Evolutionary conservation across 148 eudicot genomes (phyloP).

Genomic region (Selenicereus undatus): DNA sequence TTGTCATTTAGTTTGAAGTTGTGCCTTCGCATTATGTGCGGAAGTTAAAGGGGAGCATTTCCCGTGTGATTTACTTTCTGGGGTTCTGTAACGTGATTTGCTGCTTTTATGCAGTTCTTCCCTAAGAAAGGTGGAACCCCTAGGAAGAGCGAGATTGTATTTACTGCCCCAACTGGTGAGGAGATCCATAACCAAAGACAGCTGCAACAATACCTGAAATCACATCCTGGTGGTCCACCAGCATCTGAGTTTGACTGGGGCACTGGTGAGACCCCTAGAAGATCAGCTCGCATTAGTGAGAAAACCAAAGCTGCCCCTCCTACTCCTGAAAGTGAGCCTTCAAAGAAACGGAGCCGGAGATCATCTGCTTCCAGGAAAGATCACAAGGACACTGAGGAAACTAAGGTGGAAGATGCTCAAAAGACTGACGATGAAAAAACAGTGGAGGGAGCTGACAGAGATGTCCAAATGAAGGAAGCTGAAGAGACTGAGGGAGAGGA

Average conservation of each 20-base stretch:
- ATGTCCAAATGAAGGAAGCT: slow-evolving; percentile 14
- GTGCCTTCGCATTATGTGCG: not conserved
- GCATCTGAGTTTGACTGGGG: slow-evolving; percentile 84
- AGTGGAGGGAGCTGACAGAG: slow-evolving; percentile 19
- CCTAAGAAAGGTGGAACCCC: slow-evolving; percentile 80
- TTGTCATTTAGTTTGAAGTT: not conserved
- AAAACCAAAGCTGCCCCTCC: slow-evolving; percentile 50
- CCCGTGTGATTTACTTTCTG: not conserved
- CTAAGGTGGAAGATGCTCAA: slow-evolving; percentile 31
- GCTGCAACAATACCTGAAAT: slow-evolving; percentile 79
- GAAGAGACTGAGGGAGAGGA: slow-evolving; percentile 16
- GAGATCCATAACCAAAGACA: slow-evolving; percentile 69
- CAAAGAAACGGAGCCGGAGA: slow-evolving; percentile 52
- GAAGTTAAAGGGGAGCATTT: not conserved
- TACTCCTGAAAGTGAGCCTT: slow-evolving; percentile 50
- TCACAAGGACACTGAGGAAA: slow-evolving; percentile 32
- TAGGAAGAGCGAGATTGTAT: slow-evolving; percentile 66
- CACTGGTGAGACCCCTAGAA: slow-evolving; percentile 82
- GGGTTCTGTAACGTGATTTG: slow-evolving; percentile 4
- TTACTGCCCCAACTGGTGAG: slow-evolving; percentile 88
- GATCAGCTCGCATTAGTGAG: slow-evolving; percentile 80
- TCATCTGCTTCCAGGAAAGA: slow-evolving; percentile 45
- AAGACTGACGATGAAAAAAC: slow-evolving; percentile 25
- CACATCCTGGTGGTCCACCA: slow-evolving; percentile 74
- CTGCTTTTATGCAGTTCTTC: slow-evolving; percentile 46